Base-by-base conservation (phyloP, 805 yeast species). In the Cyberlindnera euphorbiiphila region DNA sequence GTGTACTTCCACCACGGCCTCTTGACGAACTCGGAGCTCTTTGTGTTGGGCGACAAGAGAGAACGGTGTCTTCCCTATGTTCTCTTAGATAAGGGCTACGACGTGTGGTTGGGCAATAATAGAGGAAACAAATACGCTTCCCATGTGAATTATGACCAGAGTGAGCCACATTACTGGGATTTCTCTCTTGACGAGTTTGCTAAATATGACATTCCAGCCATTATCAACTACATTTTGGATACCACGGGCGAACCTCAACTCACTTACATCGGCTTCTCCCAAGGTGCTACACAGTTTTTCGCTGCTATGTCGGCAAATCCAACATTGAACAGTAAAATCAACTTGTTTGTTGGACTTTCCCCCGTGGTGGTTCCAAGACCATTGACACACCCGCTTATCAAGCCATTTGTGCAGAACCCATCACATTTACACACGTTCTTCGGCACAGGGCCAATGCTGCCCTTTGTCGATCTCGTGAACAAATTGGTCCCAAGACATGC, bases 351-450 rank as follows among this genome's bases (percentile, higher is more conserved):
- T 39, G 96, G 95, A 2, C 73, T 89, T 30, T 85, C 96, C 1
- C 98, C 98, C 0, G 97, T 97, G 1, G 82, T 91, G 72, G 82
- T 95, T 0, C 98, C 98, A 0, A 81, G 78, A 29, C 93, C 95
- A 2, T 66, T 89, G 27, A 78, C 80, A 45, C 85, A 89, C 45
- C 75, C 79, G 52, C 64, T 91, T 29, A 79, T 85, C 15, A 91
- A 85, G 53, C 71, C 84, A 1, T 65, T 91, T 32, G 75, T 85
- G 43, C 75, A 82, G 29, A 78, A 88, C 3, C 96, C 97, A 1
- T 68, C 76, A 36, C 59, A 87, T 26, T 64, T 89, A 53, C 85
- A 70, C 54, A 58, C 77, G 22, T 59, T 87, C 26, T 89, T 89
- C 57, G 95, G 96, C 3, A 65, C 76, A 36, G 70, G 77, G 44